A percentile compares a stretch with the other conserved stretches of the same genome.
These are phyloP conservation scores for Basidiobolus meristosporus DNA, from an alignment of 371 early-diverging fungal species.

Conservation along the genomic window DNA sequence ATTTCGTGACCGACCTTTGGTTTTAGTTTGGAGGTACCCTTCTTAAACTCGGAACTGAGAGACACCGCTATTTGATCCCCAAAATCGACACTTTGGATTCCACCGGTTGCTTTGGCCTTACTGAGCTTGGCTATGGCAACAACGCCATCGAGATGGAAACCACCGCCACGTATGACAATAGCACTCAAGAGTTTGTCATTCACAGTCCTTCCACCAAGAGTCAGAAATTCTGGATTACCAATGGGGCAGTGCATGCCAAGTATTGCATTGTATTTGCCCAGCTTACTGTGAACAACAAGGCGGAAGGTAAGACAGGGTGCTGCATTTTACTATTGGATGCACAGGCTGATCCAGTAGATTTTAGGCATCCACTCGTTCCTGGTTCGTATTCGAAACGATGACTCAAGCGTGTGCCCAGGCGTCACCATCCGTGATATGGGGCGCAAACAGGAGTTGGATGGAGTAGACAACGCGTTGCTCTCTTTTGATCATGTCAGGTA, in stretches of 20 bases:
- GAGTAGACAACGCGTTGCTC: constrained; percentile 40
- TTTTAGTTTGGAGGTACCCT: constrained; percentile 34
- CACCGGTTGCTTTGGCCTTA: constrained; percentile 49
- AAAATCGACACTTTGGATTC: constrained; percentile 28
- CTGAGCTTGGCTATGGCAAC: constrained; percentile 56
- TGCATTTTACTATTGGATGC: constrained; percentile 8
- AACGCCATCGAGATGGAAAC: constrained; percentile 62
- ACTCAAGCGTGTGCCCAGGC: constrained; percentile 20
- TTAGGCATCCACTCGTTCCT: constrained; percentile 23
- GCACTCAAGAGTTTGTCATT: constrained; percentile 42
- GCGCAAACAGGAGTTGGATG: constrained; percentile 29
- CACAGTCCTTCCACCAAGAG: constrained; percentile 40
- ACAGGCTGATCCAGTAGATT: background rate
- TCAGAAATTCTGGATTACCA: constrained; percentile 40
- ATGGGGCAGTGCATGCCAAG: constrained; percentile 33
- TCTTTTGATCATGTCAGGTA: constrained; percentile 15
- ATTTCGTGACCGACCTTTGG: background rate
- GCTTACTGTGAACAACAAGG: constrained; percentile 27
- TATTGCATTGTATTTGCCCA: constrained; percentile 52
- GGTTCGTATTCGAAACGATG: constrained; percentile 45
- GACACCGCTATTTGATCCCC: constrained; percentile 31
- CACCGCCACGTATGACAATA: constrained; percentile 23
- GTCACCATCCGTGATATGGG: constrained; percentile 55
- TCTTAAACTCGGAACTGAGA: constrained; percentile 44
- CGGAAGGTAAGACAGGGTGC: constrained; percentile 21